Evolutionary conservation across 139 green algal species (phyloP).

Genomic region (Spirogloea muscicola): DNA sequence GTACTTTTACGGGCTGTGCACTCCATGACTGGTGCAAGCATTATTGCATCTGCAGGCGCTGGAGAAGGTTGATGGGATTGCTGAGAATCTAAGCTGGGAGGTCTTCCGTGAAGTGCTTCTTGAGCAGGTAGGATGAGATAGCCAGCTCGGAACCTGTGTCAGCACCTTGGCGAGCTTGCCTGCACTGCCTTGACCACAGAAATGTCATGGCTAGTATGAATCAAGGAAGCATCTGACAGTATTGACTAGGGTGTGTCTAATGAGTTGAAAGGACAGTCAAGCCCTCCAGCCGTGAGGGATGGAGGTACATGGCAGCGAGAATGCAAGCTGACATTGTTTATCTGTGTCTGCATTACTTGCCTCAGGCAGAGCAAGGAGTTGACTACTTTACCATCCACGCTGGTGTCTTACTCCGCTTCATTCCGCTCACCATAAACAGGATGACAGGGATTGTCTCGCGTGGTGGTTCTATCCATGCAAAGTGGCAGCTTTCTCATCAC

Average conservation of each 20-base stretch:
- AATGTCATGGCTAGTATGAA: no score
- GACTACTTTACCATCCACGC: slow-evolving; percentile 99
- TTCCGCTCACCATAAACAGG: slow-evolving; percentile 83
- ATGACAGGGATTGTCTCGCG: slow-evolving; percentile 92
- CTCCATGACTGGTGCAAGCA: no score
- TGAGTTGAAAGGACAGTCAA: no score
- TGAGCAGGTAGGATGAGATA: slow-evolving; percentile 84
- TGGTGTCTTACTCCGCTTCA: slow-evolving; percentile 82
- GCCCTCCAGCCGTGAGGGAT: no score
- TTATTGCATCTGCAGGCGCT: no score
- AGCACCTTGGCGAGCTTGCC: no score
- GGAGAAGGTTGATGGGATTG: slow-evolving; percentile 75
- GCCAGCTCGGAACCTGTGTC: no score
- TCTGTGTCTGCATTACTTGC: slow-evolving; percentile 7
- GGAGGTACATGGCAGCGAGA: no score
- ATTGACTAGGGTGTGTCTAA: no score
- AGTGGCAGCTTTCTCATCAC: slow-evolving; percentile 58
- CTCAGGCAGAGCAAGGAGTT: slow-evolving; percentile 70
- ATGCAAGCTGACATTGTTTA: neutral
- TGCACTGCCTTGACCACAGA: no score
- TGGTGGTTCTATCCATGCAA: slow-evolving; percentile 92
- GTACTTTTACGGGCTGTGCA: no score
- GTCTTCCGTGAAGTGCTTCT: slow-evolving; percentile 90
- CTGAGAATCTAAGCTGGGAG: slow-evolving; percentile 93
- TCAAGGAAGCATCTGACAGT: no score